Base-by-base conservation (phyloP, 1,139 yeast species). In the Meyerozyma elateridarum region DNA sequence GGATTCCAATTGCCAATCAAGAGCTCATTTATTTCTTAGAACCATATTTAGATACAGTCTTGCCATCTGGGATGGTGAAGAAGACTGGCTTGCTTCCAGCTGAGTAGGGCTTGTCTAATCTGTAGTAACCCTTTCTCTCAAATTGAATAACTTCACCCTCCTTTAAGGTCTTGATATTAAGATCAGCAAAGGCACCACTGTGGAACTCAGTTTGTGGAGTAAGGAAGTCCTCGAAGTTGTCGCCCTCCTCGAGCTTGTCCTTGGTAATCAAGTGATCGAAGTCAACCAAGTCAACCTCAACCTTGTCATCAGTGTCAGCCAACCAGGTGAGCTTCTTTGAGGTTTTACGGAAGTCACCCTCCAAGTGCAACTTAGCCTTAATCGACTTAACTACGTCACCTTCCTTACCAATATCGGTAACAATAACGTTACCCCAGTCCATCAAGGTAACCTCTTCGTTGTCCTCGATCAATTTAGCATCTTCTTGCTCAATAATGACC, bases 361-460 rank as follows among this genome's bases (percentile, higher is more conserved):
- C 96, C 58, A 91, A 74, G 61, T 91, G 85, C 51, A 91, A 72
- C 51, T 79, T 81, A 43, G 88, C 96, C 38, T 79, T 85, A 42
- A 89, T 65, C 3, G 79, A 67, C 35, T 69, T 70, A 35, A 82
- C 81, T 27, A 68, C 75, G 43, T 70, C 80, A 37, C 62, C 66
- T 16, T 59, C 59, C 58, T 76, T 81, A 53, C 64, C 62, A 51
- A 89, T 75, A 61, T 79, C 78, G 48, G 84, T 73, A 45, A 89
- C 66, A 45, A 91, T 83, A 35, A 82, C 87, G 55, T 91, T 91
- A 73, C 97, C 97, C 98, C 98, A 91, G 65, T 91, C 97, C 98
- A 91, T 91, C 53, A 91, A 76, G 25, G 97, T 91, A 40, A 89
- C 73, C 67, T 91, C 97, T 64, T 91, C 97, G 38, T 70, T 73